phyloP scores from a whole-genome alignment of 176 grass and related monocot genomes.

The Juncus effusus region DNA sequence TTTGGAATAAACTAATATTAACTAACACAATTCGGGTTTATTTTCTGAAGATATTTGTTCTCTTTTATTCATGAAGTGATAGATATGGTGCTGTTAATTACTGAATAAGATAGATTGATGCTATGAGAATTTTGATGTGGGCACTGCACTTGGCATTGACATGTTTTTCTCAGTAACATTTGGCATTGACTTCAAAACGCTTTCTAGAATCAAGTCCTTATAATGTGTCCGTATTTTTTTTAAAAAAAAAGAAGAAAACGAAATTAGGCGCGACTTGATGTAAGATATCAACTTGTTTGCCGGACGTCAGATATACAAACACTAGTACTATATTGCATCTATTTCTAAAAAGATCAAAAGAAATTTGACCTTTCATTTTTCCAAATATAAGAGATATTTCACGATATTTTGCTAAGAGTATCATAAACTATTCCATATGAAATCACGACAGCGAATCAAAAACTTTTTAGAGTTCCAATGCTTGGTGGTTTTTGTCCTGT shows the following conservation, averaged over 20 bases:
- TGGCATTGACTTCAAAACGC: slow-evolving; percentile 15
- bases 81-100: neutral
- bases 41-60: neutral
- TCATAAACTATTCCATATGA: no score
- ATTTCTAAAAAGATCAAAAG: no score
- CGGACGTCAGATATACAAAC: neutral
- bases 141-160: no score
- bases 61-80: neutral
- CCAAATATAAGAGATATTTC: no score
- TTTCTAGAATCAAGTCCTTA: neutral
- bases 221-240: neutral
- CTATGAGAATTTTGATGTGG: slow-evolving; percentile 6
- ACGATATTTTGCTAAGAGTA: no score
- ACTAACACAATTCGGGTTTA: slow-evolving; percentile 13
- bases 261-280: neutral
- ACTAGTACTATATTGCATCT: no score
- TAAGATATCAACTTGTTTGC: neutral
- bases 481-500: no score
- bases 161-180: no score
- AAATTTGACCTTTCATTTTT: no score
- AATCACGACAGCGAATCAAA: no score
- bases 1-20: neutral
- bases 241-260: neutral
- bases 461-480: no score
- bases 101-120: neutral